A percentile compares a stretch with the other conserved stretches of the same genome.
Evolutionary conservation across 2,329 filamentous ascomycete species (phyloP).

Genomic region (Epichloe sibirici): DNA sequence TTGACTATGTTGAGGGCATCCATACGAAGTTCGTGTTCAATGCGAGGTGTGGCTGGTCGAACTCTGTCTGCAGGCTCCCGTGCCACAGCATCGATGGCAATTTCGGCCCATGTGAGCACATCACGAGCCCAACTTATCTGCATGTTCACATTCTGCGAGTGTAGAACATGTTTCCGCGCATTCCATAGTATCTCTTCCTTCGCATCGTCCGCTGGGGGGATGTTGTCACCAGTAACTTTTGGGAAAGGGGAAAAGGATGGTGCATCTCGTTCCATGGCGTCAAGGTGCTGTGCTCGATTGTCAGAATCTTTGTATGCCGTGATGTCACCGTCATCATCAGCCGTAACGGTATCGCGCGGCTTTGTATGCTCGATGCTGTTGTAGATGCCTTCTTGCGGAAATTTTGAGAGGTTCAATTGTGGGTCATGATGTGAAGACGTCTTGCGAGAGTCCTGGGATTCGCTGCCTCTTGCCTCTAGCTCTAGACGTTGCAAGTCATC

Average conservation of each 20-base stretch:
- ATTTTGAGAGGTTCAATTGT: conserved; percentile 32
- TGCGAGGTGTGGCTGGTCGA: conserved; percentile 66
- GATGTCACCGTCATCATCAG: conserved; percentile 25
- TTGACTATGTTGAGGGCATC: conserved; percentile 88
- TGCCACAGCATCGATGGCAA: conserved; percentile 62
- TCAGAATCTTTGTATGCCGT: conserved; percentile 26
- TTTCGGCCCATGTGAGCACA: conserved; percentile 77
- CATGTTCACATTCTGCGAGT: conserved; percentile 90
- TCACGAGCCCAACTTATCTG: conserved; percentile 96
- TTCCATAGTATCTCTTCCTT: conserved; percentile 83
- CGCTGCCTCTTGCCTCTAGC: conserved; percentile 52
- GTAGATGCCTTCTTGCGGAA: conserved; percentile 15
- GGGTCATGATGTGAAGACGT: conserved; percentile 25
- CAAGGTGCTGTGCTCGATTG: conserved; percentile 23
- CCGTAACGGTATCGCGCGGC: conserved; percentile 14
- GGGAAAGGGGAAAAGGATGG: conserved; percentile 90
- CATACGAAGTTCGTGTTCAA: conserved; percentile 75
- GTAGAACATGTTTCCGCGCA: conserved; percentile 70
- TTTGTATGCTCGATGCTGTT: conserved; percentile 1
- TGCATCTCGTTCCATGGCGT: conserved; percentile 37
- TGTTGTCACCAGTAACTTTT: conserved; percentile 71
- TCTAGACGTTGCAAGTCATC: conserved; percentile 87
- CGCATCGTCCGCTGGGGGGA: conserved; percentile 92
- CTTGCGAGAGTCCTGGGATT: conserved; percentile 21
- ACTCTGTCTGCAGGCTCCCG: conserved; percentile 42